phyloP scores from a whole-genome alignment of 371 early-diverging fungal genomes.

The Haplosporangium sp. region DNA sequence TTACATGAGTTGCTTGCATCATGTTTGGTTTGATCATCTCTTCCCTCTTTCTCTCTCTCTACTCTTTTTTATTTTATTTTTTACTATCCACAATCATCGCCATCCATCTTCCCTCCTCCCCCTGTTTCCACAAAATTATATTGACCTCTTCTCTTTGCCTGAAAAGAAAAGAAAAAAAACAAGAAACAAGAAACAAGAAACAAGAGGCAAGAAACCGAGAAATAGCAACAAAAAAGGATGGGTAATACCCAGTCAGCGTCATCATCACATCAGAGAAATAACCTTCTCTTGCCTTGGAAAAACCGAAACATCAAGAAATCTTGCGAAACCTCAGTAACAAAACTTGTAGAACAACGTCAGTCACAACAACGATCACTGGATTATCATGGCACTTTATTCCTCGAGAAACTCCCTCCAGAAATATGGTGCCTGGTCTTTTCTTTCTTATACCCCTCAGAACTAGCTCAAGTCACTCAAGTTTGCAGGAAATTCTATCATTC shows the following conservation, averaged over 20 bases:
- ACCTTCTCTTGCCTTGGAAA: not conserved
- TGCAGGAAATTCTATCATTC: slow-evolving; percentile 5
- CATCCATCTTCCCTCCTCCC: not conserved
- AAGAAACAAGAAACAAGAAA: no score
- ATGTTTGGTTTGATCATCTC: not conserved
- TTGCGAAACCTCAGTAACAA: not conserved
- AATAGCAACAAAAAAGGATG: not conserved
- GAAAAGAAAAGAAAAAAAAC: no score
- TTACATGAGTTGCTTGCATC: not conserved
- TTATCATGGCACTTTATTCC: not conserved
- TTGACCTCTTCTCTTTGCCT: no score
- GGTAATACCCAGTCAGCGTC: not conserved
- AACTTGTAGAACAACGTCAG: not conserved
- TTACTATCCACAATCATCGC: not conserved
- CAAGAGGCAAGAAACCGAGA: no score
- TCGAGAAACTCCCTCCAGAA: slow-evolving; percentile 2
- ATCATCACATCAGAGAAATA: not conserved
- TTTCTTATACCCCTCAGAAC: slow-evolving; percentile 24
- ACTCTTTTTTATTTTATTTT: not conserved
- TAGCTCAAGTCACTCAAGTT: slow-evolving; percentile 2
- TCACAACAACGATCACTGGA: no score
- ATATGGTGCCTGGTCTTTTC: slow-evolving; percentile 12
- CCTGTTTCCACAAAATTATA: not conserved
- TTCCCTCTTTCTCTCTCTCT: not conserved
- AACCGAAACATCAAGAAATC: not conserved